Base-by-base conservation (phyloP, 257 asterid genomes). In the Gentiana straminea region DNA sequence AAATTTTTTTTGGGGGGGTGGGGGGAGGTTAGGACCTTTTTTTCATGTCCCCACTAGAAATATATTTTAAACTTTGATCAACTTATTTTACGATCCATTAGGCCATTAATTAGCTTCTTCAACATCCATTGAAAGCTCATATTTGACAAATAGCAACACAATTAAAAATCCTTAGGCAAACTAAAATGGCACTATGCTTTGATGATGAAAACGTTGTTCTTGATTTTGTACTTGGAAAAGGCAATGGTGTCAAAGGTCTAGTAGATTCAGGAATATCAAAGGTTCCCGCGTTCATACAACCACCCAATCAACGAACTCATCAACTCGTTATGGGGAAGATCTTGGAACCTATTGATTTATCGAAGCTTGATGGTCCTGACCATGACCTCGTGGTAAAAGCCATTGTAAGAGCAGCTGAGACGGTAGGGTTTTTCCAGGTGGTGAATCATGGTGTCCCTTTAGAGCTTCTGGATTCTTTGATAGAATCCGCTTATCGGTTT, bases 401-500 rank as follows among this genome's bases (percentile, higher is more conserved):
- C 45, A 58, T 75, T 33, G 49, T 53, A 39, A 54, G 24, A 55
- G 77, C 80, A 3, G 76, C 80, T 2, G 64, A 70, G 55, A 64
- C 63, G 35, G 52, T 75, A 1, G 80, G 75, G 12, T 75, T 75
- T 35, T 75, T 75, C 73, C 77, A 70, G 54, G 77, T 70, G 32
- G 48, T 75, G 33, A 75, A 75, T 57, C 77, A 75, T 38, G 77
- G 75, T 32, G 72, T 67, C 1, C 70, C 69, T 4, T 33, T 67
- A 37, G 71, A 67, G 38, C 52, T 70, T 11, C 55, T 75, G 51
- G 72, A 67, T 13, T 55, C 62, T 0, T 51, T 75, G 2, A 75
- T 70, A 57, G 54, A 35, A 12, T 36, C 67, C 11, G 74, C 80
- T 0, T 77, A 70, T 37, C 12, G 10, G 24, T 24, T 24, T 24